phyloP scores from a whole-genome alignment of 805 yeast species.

The Wickerhamiella sergipiensis region DNA sequence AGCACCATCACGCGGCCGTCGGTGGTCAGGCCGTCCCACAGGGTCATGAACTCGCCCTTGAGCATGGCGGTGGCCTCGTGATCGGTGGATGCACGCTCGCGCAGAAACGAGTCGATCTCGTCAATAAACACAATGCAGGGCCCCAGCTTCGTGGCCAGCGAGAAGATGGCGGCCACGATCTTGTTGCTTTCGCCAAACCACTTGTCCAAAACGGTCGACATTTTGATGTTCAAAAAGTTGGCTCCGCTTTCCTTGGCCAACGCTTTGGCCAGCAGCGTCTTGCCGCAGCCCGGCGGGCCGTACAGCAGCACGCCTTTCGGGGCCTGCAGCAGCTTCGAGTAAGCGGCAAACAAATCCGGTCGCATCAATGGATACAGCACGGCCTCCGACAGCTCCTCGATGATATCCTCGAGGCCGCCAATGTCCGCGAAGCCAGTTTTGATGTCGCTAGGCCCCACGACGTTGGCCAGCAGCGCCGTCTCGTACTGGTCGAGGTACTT shows the following conservation, averaged over 20 bases:
- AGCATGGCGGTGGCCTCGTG: slow-evolving; percentile 92
- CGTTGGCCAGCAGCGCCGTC: slow-evolving; percentile 56
- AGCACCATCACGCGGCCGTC: slow-evolving; percentile 71
- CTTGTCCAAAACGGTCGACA: slow-evolving; percentile 91
- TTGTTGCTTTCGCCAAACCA: slow-evolving; percentile 97
- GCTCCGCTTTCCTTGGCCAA: slow-evolving; percentile 87
- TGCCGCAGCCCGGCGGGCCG: slow-evolving; percentile 98
- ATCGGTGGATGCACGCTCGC: slow-evolving; percentile 72
- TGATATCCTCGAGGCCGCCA: slow-evolving; percentile 75
- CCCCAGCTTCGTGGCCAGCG: slow-evolving; percentile 75
- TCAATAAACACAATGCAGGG: slow-evolving; percentile 94
- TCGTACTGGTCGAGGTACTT: slow-evolving; percentile 61
- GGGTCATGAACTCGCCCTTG: slow-evolving; percentile 93
- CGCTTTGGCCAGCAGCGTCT: slow-evolving; percentile 94
- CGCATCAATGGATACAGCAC: slow-evolving; percentile 72
- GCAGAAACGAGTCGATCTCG: slow-evolving; percentile 86
- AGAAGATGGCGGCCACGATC: slow-evolving; percentile 82
- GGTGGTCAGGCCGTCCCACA: slow-evolving; percentile 87
- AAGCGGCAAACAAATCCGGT: slow-evolving; percentile 38
- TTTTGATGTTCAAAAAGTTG: slow-evolving; percentile 74
- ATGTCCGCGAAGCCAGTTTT: slow-evolving; percentile 63
- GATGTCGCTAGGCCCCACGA: slow-evolving; percentile 76
- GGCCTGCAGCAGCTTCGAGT: slow-evolving; percentile 59
- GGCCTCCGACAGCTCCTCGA: slow-evolving; percentile 76
- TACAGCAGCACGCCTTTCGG: slow-evolving; percentile 88